Evolutionary conservation across 2,329 filamentous ascomycete species (phyloP).

Genomic region (Penicillium fuscoglaucum): DNA sequence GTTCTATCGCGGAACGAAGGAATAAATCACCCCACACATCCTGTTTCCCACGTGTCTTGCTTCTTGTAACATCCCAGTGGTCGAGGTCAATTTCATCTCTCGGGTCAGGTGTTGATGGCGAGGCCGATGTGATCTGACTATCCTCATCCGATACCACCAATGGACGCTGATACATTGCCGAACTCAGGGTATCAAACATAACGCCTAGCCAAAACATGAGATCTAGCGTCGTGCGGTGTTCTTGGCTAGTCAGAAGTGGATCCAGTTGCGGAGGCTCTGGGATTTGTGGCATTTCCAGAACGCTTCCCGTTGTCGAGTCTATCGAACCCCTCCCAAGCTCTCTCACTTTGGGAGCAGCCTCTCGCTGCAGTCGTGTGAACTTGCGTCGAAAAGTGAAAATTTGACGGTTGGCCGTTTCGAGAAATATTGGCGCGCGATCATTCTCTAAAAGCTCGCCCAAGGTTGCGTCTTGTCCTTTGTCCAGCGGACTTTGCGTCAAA

Average conservation of each 20-base stretch:
- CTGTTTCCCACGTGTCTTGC: conserved; percentile 13
- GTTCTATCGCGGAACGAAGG: conserved; percentile 23
- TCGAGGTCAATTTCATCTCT: conserved; percentile 8
- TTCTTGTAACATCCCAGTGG: conserved; percentile 11
- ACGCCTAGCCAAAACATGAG: conserved; percentile 60
- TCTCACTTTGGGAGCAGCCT: background rate
- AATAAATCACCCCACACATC: conserved; percentile 45
- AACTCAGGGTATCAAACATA: conserved; percentile 60
- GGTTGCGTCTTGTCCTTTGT: conserved; percentile 20
- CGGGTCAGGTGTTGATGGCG: background rate
- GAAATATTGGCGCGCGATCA: conserved; percentile 36
- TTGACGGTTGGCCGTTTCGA: conserved; percentile 44
- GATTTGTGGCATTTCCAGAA: background rate
- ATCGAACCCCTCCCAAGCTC: background rate
- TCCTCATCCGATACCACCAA: conserved; percentile 50
- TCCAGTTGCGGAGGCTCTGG: conserved; percentile 4
- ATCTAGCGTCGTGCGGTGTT: conserved; percentile 51
- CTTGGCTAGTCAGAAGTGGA: conserved; percentile 19
- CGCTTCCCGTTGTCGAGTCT: background rate
- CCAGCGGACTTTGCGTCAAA: conserved; percentile 45
- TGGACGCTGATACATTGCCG: conserved; percentile 54
- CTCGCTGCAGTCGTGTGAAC: conserved; percentile 20
- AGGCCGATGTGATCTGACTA: conserved; percentile 37
- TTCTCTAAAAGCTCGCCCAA: conserved; percentile 25
- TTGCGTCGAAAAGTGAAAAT: conserved; percentile 36